Evolutionary conservation across 129 eudicot species (phyloP).

Genomic region (Saussurea involucrata): DNA sequence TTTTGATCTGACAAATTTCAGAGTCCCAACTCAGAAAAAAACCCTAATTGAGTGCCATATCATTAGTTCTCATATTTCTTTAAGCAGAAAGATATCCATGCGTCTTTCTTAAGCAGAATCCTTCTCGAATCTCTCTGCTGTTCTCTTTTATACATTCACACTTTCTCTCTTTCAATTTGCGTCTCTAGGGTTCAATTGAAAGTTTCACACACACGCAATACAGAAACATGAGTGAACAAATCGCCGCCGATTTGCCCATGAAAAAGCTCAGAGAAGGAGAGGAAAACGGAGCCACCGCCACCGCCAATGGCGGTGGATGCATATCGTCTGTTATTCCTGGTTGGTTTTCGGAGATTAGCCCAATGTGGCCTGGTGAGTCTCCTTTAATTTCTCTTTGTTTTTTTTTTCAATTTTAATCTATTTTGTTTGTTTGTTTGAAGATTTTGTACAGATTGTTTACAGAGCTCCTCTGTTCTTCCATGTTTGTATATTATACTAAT

Average conservation of each 20-base stretch:
- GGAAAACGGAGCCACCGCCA: slow-evolving; percentile 19
- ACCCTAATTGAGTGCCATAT: slow-evolving; percentile 41
- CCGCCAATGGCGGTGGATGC: slow-evolving; percentile 26
- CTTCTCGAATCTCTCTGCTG: slow-evolving; percentile 4
- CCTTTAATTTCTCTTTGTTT: background rate
- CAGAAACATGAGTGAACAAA: slow-evolving; percentile 31
- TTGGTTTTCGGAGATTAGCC: slow-evolving; percentile 97
- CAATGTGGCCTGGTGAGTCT: slow-evolving; percentile 97
- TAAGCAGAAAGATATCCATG: slow-evolving; percentile 20
- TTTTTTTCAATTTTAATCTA: background rate
- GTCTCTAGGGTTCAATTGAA: slow-evolving; percentile 10
- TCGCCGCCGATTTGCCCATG: slow-evolving; percentile 35
- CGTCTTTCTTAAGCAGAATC: slow-evolving; percentile 42
- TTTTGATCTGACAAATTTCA: slow-evolving; percentile 10
- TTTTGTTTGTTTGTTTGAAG: slow-evolving; percentile 1
- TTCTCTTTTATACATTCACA: background rate
- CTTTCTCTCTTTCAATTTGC: background rate
- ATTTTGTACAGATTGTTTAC: background rate
- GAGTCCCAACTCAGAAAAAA: slow-evolving; percentile 9
- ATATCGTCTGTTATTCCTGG: slow-evolving; percentile 86
- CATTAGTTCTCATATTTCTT: slow-evolving; percentile 13
- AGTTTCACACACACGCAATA: background rate
- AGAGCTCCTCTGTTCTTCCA: slow-evolving; percentile 11
- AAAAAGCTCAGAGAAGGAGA: slow-evolving; percentile 46
- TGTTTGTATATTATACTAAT: background rate